Evolutionary conservation across 257 asterid species (phyloP), one percentile per base, ranked within the genome.

Genomic region (Solanum pennellii): DNA sequence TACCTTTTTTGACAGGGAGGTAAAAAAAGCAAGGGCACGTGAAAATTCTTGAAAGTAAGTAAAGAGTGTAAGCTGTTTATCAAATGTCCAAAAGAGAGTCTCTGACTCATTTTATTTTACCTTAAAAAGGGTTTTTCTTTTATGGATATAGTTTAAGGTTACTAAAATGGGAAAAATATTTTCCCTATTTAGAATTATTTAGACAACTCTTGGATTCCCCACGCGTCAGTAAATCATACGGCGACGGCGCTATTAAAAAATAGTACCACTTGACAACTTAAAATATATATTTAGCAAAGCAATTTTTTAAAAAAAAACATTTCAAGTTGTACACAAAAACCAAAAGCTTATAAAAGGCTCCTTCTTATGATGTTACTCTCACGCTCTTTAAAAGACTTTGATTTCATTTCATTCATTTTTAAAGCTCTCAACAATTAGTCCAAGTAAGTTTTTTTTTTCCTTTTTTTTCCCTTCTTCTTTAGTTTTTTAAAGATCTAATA

Each of bases 211-310:
- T 75, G 65, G 91, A 75, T 84, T 88, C 89, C 93, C 93, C 93
- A 91, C 93, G 93, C 87, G 93, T 91, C 93, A 80, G 49, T 90
- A 86, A 86, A 21, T 85, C 45, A 91, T 91, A 91, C 87, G 93
- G 85, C 68, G 90, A 84, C 91, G 91, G 93, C 93, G 90, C 86
- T 47, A 72, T 66, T 20, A 31, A 33, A 33, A 66, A 9, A 13
- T 82, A 60, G 77, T 23, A 47, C 7, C 15, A 35, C 74, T 23
- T 35, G 0, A 31, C 20, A 23, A 27, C 44, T 27, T 69, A 4
- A 39, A 37, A 37, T 37, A 31, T 47, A 7, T 84, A 59, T 83
- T 83, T 59, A 13, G 3, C 2, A 83, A 8, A 62, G 5, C 49
- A 37, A 33, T 33, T 33, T 31, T 31, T 31, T 31, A 3, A 31